Evolutionary conservation across 148 eudicot species (phyloP).

Genomic region (Limonium bicolor): DNA sequence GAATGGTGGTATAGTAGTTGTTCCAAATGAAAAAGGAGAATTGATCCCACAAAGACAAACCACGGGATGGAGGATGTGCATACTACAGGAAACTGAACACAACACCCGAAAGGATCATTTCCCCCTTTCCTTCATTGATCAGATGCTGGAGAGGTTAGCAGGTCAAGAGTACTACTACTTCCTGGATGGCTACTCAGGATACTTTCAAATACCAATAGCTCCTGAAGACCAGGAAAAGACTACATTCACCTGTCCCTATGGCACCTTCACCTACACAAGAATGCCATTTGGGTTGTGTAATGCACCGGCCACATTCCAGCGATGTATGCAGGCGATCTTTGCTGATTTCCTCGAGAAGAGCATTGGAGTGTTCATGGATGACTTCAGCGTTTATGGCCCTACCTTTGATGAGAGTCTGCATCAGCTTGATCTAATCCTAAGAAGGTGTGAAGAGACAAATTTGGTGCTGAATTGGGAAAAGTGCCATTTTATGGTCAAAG

Average conservation of each 20-base stretch:
- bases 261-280: too few species aligned
- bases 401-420: conserved; percentile 8
- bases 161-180: too few species aligned
- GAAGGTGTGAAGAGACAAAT: conserved; percentile 2
- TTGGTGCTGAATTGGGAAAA: too few species aligned
- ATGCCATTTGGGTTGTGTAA: too few species aligned
- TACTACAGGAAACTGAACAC: conserved; percentile 4
- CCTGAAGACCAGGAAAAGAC: too few species aligned
- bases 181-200: conserved; percentile 4
- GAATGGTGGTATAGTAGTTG: background rate
- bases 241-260: too few species aligned
- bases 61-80: conserved; percentile 6
- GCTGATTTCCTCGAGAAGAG: background rate
- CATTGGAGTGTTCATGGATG: conserved; percentile 7
- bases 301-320: too few species aligned
- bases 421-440: background rate
- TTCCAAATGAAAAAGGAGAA: background rate
- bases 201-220: too few species aligned
- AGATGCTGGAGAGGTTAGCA: too few species aligned
- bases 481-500: too few species aligned
- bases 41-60: background rate
- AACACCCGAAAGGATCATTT: conserved; percentile 10
- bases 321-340: too few species aligned
- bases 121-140: background rate
- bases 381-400: too few species aligned